Conservation (phyloP, 2,329 filamentous ascomycete genomes). For the Neoascochyta sp. region DNA sequence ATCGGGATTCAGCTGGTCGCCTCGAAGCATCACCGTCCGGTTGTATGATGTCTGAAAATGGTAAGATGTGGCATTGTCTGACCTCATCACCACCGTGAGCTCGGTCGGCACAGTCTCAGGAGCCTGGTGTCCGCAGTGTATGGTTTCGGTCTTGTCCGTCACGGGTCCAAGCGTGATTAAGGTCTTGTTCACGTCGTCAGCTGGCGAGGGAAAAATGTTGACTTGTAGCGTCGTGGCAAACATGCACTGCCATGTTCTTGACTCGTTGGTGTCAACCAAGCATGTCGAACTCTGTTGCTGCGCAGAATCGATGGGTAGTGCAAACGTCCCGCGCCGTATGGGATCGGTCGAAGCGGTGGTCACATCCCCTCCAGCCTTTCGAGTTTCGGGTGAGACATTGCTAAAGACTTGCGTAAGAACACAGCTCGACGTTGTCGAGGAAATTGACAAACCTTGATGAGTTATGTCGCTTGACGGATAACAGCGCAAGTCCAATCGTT, state of each 20-base stretch:
- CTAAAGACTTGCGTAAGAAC: slow-evolving; percentile 1
- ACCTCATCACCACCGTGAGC: slow-evolving; percentile 3
- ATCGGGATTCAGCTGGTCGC: slow-evolving; percentile 10
- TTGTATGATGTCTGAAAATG: slow-evolving; percentile 23
- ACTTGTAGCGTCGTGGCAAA: slow-evolving; percentile 16
- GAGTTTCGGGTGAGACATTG: neutral
- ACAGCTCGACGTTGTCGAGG: neutral
- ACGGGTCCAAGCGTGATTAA: slow-evolving; percentile 14
- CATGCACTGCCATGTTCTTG: slow-evolving; percentile 24
- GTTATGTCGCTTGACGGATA: slow-evolving; percentile 9
- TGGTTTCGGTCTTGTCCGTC: slow-evolving; percentile 4
- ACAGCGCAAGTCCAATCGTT: slow-evolving; percentile 13
- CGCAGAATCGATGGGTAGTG: slow-evolving; percentile 13
- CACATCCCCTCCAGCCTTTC: slow-evolving; percentile 2
- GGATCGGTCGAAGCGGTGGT: slow-evolving; percentile 1
- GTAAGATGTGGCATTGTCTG: slow-evolving; percentile 10
- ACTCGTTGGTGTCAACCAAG: slow-evolving; percentile 21
- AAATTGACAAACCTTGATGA: slow-evolving; percentile 7
- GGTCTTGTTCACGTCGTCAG: slow-evolving; percentile 4
- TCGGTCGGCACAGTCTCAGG: slow-evolving; percentile 11
- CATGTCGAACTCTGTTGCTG: slow-evolving; percentile 27
- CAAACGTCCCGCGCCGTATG: slow-evolving; percentile 21
- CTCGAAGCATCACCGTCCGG: slow-evolving; percentile 18
- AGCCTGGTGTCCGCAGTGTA: slow-evolving; percentile 18
- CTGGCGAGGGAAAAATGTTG: slow-evolving; percentile 15